Base-by-base conservation (phyloP, 148 eudicot genomes). In the Heliamphora exappendiculata region DNA sequence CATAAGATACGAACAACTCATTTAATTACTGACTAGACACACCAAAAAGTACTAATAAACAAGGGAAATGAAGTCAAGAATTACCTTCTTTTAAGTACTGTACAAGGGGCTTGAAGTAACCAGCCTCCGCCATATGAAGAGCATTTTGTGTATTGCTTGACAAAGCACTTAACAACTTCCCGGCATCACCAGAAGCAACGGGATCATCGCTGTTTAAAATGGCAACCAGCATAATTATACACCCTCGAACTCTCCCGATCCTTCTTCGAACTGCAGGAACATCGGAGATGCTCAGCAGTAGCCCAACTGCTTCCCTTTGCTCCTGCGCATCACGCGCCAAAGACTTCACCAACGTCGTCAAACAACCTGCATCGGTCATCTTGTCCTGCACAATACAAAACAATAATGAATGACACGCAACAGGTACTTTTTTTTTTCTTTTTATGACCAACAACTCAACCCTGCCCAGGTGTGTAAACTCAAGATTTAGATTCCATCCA, bases 71-170 rank as follows among this genome's bases (percentile, higher is more conserved):
- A 14, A 53, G n/a, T 11, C 31, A 7, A 26, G 31, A 8, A 13
- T 64, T 91, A 95, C 98, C 98, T 87, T 92, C 86, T 45, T 79
- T 88, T 1, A 95, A 88, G 82, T 91, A 93, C 22, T 88, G 88
- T 31, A 91, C 82, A 34, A 95, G 72, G 70, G 98, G 98, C 80
- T 76, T 88, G 81, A 92, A 92, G 69, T 92, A 92, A 72, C 91
- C 97, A 47, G 98, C 90, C 85, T 95, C 97, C 19, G 98, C 96
- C 96, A 95, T 95, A 70, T 89, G 91, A 81, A 95, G 97, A 78
- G 92, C 98, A 87, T 92, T 90, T 65, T 95, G 98, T 50, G 96
- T 85, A 76, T 89, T 91, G 75, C 81, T 75, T 24, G 97, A 89
- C 75, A 95, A 85, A 71, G 85, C 77, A 83, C 47, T 78, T 47